These are phyloP conservation scores for Nicotiana otophora DNA, from an alignment of 257 asterid species.

Conservation along the genomic window DNA sequence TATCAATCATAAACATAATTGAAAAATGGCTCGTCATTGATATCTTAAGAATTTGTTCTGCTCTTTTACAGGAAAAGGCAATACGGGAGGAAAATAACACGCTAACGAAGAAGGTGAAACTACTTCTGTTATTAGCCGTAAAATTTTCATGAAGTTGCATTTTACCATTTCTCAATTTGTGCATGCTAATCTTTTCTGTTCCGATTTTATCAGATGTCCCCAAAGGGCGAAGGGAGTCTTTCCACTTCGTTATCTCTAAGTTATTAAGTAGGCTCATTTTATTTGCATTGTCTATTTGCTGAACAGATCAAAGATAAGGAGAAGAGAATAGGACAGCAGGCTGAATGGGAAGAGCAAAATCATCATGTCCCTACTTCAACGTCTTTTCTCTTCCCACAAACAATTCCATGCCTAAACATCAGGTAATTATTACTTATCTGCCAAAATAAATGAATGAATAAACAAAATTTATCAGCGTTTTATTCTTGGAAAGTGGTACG, in stretches of 20 bases:
- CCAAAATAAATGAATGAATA: neutral
- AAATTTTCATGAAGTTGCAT: too few relatives aligned
- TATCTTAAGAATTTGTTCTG: neutral
- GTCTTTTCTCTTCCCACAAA: conserved; percentile 31
- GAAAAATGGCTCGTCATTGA: neutral
- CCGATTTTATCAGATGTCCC: too few relatives aligned
- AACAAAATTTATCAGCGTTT: too few relatives aligned
- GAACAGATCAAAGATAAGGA: conserved; percentile 65
- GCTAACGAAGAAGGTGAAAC: conserved; percentile 56
- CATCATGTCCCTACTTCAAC: conserved; percentile 25
- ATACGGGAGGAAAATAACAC: conserved; percentile 69
- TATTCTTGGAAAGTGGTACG: too few relatives aligned
- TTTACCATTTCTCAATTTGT: too few relatives aligned
- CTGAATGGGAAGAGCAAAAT: conserved; percentile 48
- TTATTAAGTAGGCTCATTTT: too few relatives aligned
- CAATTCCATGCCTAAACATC: conserved; percentile 47
- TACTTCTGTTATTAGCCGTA: neutral
- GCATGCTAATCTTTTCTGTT: too few relatives aligned
- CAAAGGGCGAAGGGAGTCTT: too few relatives aligned
- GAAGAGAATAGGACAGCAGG: conserved; percentile 40
- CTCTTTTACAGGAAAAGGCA: conserved; percentile 53
- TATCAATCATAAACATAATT: too few relatives aligned
- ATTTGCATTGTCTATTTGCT: neutral
- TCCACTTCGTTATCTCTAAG: too few relatives aligned
- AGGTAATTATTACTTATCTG: conserved; percentile 24